These are phyloP conservation scores for Glaciozyma antarctica DNA, from an alignment of 768 basidiomycete genomes.

Conservation along the genomic window DNA sequence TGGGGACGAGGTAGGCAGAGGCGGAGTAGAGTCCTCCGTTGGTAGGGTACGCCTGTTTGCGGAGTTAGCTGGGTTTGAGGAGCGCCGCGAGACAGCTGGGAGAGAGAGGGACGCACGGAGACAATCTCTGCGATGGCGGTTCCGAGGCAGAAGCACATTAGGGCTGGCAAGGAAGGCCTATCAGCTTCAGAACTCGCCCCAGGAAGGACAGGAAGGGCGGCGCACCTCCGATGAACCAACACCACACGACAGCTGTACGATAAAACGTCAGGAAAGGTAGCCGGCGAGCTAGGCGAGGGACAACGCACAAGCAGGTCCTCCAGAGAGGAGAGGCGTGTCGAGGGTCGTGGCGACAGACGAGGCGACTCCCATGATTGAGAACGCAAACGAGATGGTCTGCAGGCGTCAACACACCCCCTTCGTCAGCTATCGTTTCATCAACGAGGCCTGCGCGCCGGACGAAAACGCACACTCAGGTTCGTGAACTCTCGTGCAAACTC, in stretches of 20 bases:
- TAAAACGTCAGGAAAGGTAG: too few species aligned
- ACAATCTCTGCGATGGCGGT: slow-evolving; percentile 37
- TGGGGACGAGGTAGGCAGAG: slow-evolving; percentile 41
- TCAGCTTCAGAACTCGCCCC: background rate
- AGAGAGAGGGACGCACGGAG: slow-evolving; percentile 31
- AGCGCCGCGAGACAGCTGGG: too few species aligned
- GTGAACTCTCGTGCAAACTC: slow-evolving; percentile 72
- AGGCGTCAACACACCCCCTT: background rate
- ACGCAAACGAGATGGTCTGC: slow-evolving; percentile 39
- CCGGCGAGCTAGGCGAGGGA: too few species aligned
- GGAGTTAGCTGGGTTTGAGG: background rate
- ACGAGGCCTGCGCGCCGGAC: background rate
- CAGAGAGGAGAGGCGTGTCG: slow-evolving; percentile 40
- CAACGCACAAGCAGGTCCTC: slow-evolving; percentile 38
- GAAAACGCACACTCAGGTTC: slow-evolving; percentile 54
- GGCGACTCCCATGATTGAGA: slow-evolving; percentile 30
- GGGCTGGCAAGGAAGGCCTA: slow-evolving; percentile 18
- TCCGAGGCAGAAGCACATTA: slow-evolving; percentile 32
- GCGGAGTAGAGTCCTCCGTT: slow-evolving; percentile 44
- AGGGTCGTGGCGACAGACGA: slow-evolving; percentile 42
- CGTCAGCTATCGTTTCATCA: background rate
- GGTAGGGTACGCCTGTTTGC: slow-evolving; percentile 40
- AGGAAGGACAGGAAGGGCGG: slow-evolving; percentile 1
- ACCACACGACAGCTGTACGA: slow-evolving; percentile 39
- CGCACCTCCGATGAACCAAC: slow-evolving; percentile 40